Conservation (phyloP, 2,329 filamentous ascomycete species). For the Juglanconis oblonga region DNA sequence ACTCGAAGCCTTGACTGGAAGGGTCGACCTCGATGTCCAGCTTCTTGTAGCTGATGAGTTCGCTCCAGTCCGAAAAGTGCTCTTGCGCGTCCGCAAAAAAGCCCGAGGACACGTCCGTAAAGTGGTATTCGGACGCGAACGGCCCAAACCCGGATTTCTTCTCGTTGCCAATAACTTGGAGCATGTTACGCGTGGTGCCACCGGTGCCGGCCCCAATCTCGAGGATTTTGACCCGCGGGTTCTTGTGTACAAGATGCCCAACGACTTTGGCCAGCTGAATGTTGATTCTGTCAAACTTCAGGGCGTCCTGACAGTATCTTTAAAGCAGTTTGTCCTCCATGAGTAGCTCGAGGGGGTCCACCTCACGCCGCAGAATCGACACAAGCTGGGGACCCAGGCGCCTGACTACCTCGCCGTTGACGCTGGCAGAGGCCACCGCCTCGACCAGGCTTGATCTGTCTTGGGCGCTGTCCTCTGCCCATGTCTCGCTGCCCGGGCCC, state of each 20-base stretch:
- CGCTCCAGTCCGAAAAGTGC: no score
- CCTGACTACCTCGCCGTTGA: conserved; percentile 29
- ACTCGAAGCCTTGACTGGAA: no score
- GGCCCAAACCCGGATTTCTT: no score
- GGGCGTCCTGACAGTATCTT: conserved; percentile 29
- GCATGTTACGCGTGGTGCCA: no score
- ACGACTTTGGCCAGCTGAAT: conserved; percentile 24
- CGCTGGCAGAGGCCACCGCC: conserved; percentile 19
- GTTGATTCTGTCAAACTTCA: conserved; percentile 24
- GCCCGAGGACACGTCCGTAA: no score
- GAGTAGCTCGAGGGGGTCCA: conserved; percentile 32
- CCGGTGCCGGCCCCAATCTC: no score
- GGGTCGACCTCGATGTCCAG: no score
- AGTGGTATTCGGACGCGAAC: no score
- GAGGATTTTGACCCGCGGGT: conserved; percentile 15
- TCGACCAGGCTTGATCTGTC: neutral
- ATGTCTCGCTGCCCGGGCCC: neutral
- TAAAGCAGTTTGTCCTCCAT: conserved; percentile 31
- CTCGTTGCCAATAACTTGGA: no score
- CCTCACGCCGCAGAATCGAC: conserved; percentile 29
- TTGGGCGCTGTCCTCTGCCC: neutral
- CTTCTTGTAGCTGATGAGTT: no score
- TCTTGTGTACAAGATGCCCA: conserved; percentile 22
- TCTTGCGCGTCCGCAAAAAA: no score
- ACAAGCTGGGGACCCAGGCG: conserved; percentile 29